Conservation (phyloP, 2,329 filamentous ascomycete species). For the Rhynchosporium secalis region DNA sequence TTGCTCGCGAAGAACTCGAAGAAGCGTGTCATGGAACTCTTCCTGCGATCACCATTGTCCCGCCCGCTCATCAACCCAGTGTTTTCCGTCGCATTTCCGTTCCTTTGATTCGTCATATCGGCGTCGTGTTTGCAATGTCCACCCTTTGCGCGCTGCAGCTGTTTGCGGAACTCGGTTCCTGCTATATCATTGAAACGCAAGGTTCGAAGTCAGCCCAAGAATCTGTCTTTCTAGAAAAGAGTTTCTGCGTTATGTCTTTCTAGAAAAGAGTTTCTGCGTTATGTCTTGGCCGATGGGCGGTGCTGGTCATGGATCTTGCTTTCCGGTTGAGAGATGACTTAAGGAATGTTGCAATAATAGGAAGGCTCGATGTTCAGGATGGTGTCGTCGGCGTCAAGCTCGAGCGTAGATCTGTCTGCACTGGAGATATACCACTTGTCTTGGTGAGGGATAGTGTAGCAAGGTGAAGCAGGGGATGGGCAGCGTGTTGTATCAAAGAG, state of each 20-base stretch:
- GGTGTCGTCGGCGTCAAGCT: conserved; percentile 21
- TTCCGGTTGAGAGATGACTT: conserved; percentile 3
- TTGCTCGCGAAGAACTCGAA: conserved; percentile 34
- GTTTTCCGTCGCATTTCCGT: conserved; percentile 31
- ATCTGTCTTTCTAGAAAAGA: conserved; percentile 20
- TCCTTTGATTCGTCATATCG: conserved; percentile 26
- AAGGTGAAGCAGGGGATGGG: conserved; percentile 3
- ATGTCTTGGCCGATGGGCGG: conserved; percentile 28
- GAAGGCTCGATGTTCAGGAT: conserved; percentile 11
- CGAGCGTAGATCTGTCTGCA: conserved; percentile 19
- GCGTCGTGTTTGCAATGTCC: conserved; percentile 7
- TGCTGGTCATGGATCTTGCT: conserved; percentile 16
- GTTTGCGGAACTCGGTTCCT: conserved; percentile 27
- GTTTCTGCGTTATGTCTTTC: too few species aligned
- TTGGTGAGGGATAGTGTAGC: conserved; percentile 3
- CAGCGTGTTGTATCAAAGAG: conserved; percentile 9
- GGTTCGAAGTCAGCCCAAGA: conserved; percentile 26
- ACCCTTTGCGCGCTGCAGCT: conserved; percentile 27
- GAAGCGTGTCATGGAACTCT: conserved; percentile 24
- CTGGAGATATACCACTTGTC: background rate
- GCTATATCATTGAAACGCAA: conserved; percentile 30
- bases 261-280: conserved; percentile 21
- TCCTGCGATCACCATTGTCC: conserved; percentile 26
- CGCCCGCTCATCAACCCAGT: conserved; percentile 33
- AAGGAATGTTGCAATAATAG: conserved; percentile 10